Evolutionary conservation across 495 filamentous ascomycete species (phyloP).

Genomic region (Talaromyces ruber): DNA sequence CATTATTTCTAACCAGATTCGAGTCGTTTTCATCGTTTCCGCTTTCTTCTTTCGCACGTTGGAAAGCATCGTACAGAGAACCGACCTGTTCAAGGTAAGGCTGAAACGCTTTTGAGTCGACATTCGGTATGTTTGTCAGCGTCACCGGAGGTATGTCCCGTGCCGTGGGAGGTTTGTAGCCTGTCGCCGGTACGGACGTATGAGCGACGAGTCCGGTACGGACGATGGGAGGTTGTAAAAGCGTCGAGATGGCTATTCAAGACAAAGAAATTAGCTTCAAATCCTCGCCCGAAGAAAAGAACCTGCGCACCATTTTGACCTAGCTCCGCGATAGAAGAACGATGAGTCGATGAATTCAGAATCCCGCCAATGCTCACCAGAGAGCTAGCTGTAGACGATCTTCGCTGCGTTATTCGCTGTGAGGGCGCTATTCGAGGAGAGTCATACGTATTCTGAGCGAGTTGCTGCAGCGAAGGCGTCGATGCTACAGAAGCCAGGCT

Average conservation of each 20-base stretch:
- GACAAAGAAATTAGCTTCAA: not conserved
- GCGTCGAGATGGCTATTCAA: conserved; percentile 72
- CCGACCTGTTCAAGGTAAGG: conserved; percentile 79
- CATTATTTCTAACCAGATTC: conserved; percentile 20
- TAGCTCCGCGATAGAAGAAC: conserved; percentile 59
- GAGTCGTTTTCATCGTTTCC: conserved; percentile 43
- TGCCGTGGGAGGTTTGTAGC: conserved; percentile 76
- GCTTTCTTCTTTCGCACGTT: conserved; percentile 55
- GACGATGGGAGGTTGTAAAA: conserved; percentile 83
- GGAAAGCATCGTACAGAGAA: conserved; percentile 71
- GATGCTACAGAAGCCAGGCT: conserved; percentile 46
- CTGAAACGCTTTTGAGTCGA: conserved; percentile 72
- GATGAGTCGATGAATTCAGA: conserved; percentile 57
- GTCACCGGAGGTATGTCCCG: conserved; percentile 93
- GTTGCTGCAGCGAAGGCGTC: conserved; percentile 47
- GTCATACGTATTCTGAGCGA: conserved; percentile 44
- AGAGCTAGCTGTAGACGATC: conserved; percentile 83
- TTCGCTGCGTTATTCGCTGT: conserved; percentile 44
- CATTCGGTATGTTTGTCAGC: conserved; percentile 77
- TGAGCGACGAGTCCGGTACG: conserved; percentile 79
- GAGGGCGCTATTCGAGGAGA: conserved; percentile 31
- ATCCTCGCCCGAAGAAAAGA: not conserved
- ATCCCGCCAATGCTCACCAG: conserved; percentile 70
- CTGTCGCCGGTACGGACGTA: conserved; percentile 52
- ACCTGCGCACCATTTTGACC: conserved; percentile 63